Conservation (phyloP, 805 yeast genomes). For the Suhomyces sp. region DNA sequence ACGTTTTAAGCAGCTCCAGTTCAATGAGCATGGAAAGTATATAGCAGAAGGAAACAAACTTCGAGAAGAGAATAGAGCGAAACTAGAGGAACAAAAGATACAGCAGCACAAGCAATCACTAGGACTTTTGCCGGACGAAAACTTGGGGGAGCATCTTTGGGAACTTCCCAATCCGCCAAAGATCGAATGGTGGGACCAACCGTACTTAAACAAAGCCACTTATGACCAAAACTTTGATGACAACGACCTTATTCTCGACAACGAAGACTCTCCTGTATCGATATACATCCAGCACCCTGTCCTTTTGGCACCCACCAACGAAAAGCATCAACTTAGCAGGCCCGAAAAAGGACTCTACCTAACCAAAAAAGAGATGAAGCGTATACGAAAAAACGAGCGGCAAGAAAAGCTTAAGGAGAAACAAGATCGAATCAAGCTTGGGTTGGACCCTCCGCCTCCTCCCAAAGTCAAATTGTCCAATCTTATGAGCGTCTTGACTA, state of each 20-base stretch:
- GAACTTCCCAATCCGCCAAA: conserved; percentile 52
- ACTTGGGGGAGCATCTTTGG: conserved; percentile 56
- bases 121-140: conserved; percentile 50
- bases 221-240: conserved; percentile 34
- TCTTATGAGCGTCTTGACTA: conserved; percentile 80
- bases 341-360: conserved; percentile 50
- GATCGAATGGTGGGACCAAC: conserved; percentile 89
- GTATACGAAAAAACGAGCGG: conserved; percentile 69
- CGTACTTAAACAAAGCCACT: conserved; percentile 42
- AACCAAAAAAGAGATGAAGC: conserved; percentile 74
- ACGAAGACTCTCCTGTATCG: conserved; percentile 52
- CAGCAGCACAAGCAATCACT: conserved; percentile 31
- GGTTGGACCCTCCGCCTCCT: conserved; percentile 82
- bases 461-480: conserved; percentile 85
- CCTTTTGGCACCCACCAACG: conserved; percentile 59
- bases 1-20: conserved; percentile 33
- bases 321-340: conserved; percentile 31
- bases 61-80: conserved; percentile 39
- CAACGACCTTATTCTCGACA: conserved; percentile 28
- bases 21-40: conserved; percentile 65
- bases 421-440: conserved; percentile 75
- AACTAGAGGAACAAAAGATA: conserved; percentile 17
- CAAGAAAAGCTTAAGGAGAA: conserved; percentile 59
- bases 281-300: conserved; percentile 82
- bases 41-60: conserved; percentile 51